Evolutionary conservation across 345 rosid genomes (phyloP), one percentile per base, ranked within the genome.

Genomic region (Pistacia atlantica): DNA sequence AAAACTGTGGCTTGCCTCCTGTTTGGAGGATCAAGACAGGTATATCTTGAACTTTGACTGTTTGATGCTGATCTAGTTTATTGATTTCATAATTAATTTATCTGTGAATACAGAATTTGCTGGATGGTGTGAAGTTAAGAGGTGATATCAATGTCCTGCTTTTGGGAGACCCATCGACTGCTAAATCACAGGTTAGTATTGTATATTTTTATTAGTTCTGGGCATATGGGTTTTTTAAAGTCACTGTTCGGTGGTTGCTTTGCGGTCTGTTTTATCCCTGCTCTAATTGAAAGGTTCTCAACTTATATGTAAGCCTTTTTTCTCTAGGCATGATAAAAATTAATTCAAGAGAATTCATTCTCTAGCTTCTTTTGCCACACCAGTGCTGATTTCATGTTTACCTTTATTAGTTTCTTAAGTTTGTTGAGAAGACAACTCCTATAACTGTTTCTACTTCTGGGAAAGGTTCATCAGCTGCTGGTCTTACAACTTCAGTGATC

Each of bases 381-480:
- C 37, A 38, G 2, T 67, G 72, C 78, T 87, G 77, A 86, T 78
- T 77, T 55, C 60, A 31, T 64, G 49, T 38, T 78, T 64, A 46
- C 63, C n/a, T 65, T 72, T 8, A 78, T 62, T 74, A 95, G 97
- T 93, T 93, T 86, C 98, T 25, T 25, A 95, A 95, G 85, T 95
- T 95, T 68, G 97, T 95, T 25, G 95, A 93, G 85, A 95, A 95
- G 92, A 93, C 97, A 8, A 93, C 99, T 75, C 99, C 98, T 12
- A 86, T 93, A 62, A 95, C 98, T 69, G 98, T 95, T 72, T 95
- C 93, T 80, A 96, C 99, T 60, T 96, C 99, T 60, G 97, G 98
- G 74, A 95, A 95, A 70, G 98, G 98, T 74, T 95, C 99, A 69
- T 95, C 99, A 8, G 97, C 98, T 78, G 97, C 99, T 77, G 97